These are phyloP conservation scores for Colletotrichum lini DNA, from an alignment of 2,329 filamentous ascomycete species.

Conservation along the genomic window DNA sequence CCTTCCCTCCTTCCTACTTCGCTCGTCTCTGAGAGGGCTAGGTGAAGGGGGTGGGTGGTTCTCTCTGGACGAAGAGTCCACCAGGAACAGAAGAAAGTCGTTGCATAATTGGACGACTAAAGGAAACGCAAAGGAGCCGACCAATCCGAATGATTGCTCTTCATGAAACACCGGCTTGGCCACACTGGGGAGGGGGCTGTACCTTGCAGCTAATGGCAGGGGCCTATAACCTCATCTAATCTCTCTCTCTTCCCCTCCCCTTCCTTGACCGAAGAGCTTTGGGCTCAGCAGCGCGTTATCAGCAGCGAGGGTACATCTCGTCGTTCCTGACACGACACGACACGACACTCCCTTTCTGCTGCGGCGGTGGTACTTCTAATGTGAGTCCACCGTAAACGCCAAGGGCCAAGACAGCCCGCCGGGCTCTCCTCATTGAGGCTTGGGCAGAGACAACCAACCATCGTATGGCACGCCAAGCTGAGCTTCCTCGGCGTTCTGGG, in stretches of 20 bases:
- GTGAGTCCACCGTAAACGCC: constrained; percentile 27
- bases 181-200: constrained; percentile 13
- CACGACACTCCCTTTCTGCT: not conserved
- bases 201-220: constrained; percentile 38
- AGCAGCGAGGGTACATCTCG: constrained; percentile 9
- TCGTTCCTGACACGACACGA: not conserved
- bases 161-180: constrained; percentile 39
- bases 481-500: constrained; percentile 41
- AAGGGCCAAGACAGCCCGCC: constrained; percentile 32
- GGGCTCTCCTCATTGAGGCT: constrained; percentile 14
- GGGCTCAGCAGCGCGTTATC: not conserved
- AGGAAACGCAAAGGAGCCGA: constrained; percentile 31
- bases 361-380: not conserved
- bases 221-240: constrained; percentile 21
- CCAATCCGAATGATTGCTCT: constrained; percentile 32
- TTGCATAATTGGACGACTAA: constrained; percentile 32
- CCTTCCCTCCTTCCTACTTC: constrained; percentile 26
- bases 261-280: constrained; percentile 1
- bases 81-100: constrained; percentile 23
- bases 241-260: constrained; percentile 1
- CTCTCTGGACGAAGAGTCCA: constrained; percentile 6
- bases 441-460: constrained; percentile 34
- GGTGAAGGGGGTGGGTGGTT: constrained; percentile 7
- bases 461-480: constrained; percentile 30
- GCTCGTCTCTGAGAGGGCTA: not conserved